A percentile compares a stretch with the other conserved stretches of the same genome.
Evolutionary conservation across 768 basidiomycete genomes (phyloP).

Genomic region (Clavaria fumosa): DNA sequence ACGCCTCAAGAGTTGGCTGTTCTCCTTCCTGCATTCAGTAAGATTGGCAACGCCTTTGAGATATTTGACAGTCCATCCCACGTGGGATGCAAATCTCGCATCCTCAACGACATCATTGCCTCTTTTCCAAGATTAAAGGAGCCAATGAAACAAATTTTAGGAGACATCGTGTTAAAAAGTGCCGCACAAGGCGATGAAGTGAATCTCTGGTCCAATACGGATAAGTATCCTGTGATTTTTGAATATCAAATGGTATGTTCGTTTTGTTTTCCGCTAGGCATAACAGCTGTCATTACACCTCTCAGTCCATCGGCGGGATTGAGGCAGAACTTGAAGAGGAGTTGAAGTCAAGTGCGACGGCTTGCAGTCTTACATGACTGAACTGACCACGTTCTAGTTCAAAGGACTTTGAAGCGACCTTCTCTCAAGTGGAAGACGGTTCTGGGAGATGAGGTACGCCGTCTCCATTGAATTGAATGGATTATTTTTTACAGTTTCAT

Average conservation of each 20-base stretch:
- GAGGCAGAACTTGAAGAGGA: constrained; percentile 64
- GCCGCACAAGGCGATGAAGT: constrained; percentile 56
- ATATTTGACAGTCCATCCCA: constrained; percentile 25
- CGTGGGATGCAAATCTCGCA: constrained; percentile 42
- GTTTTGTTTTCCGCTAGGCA: not conserved
- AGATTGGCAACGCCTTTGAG: constrained; percentile 50
- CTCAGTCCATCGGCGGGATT: constrained; percentile 47
- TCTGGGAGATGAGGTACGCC: constrained; percentile 64
- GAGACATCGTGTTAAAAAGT: constrained; percentile 39
- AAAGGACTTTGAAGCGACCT: constrained; percentile 58
- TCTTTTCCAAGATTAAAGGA: constrained; percentile 50
- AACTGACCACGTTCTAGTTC: constrained; percentile 17
- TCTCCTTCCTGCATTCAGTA: constrained; percentile 61
- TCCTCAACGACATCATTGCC: constrained; percentile 58
- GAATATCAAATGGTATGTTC: constrained; percentile 45
- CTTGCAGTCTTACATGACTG: not conserved
- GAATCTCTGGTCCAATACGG: constrained; percentile 45
- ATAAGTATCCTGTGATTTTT: constrained; percentile 34
- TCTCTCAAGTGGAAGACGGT: constrained; percentile 55
- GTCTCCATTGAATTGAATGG: no score
- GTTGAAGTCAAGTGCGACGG: constrained; percentile 46
- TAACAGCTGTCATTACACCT: constrained; percentile 6
- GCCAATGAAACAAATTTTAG: constrained; percentile 37
- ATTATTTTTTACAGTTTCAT: no score
- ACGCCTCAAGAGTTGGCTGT: constrained; percentile 69